These are phyloP conservation scores for Persicaria maculosa DNA, from an alignment of 148 eudicot species.

Conservation along the genomic window DNA sequence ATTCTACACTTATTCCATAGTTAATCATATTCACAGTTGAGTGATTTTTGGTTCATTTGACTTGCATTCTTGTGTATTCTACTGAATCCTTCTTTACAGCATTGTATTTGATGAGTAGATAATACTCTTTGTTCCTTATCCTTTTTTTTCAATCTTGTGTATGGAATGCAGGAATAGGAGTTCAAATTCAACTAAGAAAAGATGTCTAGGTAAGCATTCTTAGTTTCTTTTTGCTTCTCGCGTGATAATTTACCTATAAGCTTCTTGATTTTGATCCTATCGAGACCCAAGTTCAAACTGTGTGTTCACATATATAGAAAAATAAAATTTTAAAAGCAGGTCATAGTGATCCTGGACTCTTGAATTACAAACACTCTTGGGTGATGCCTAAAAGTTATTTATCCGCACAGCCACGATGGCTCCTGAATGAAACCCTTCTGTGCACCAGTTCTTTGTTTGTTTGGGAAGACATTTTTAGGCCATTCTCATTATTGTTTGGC, in stretches of 20 bases:
- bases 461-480: background rate
- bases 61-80: background rate
- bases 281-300: too few relatives aligned
- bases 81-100: background rate
- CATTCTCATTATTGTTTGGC: too few relatives aligned
- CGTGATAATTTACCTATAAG: background rate
- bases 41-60: background rate
- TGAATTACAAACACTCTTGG: too few relatives aligned
- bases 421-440: background rate
- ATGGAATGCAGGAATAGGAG: background rate
- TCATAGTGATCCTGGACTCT: too few relatives aligned
- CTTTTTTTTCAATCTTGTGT: background rate
- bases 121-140: background rate
- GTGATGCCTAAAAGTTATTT: too few relatives aligned
- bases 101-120: background rate
- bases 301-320: too few relatives aligned
- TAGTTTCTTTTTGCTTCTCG: background rate
- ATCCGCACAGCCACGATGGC: background rate
- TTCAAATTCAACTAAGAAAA: background rate
- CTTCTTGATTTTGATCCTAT: background rate
- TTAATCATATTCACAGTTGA: background rate
- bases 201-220: constrained; percentile 3
- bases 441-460: too few relatives aligned
- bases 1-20: background rate
- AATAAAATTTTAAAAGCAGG: too few relatives aligned